phyloP scores from a whole-genome alignment of 2,329 filamentous ascomycete genomes.

The Claviceps digitariae region DNA sequence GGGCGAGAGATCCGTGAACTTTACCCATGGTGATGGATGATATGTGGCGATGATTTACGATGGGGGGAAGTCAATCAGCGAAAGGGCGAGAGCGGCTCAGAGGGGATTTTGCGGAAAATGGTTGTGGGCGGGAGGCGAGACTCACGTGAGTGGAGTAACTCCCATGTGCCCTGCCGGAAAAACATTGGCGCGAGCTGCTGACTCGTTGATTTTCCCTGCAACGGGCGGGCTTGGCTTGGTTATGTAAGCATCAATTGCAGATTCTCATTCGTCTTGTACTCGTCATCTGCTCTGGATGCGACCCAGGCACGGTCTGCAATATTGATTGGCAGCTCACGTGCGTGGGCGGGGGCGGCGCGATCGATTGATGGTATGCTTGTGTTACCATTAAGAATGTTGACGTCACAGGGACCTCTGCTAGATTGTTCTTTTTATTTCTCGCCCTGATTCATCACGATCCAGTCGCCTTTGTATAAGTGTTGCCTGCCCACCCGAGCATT shows the following conservation, averaged over 20 bases:
- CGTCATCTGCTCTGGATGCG: not conserved
- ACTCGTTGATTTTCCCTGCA: not conserved
- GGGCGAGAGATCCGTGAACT: conserved; percentile 86
- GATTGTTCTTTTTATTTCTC: not conserved
- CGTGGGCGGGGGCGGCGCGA: not conserved
- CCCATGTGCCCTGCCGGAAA: conserved; percentile 20
- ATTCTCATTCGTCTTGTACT: not conserved
- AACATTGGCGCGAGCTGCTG: conserved; percentile 8
- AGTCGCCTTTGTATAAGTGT: not conserved
- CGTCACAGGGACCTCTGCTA: not conserved
- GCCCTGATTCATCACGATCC: not conserved
- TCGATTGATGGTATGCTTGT: not conserved
- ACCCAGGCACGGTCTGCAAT: not conserved
- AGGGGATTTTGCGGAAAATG: conserved; percentile 23
- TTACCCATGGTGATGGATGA: conserved; percentile 61
- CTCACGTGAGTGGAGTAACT: conserved; percentile 23
- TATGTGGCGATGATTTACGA: conserved; percentile 22
- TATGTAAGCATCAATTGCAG: too few species aligned
- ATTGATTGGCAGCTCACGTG: not conserved
- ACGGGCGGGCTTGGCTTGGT: not conserved
- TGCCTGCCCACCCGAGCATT: not conserved
- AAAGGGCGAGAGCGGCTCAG: conserved; percentile 13
- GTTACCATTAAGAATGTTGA: not conserved
- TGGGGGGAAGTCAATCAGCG: conserved; percentile 15
- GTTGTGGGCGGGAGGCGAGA: conserved; percentile 21